Base-by-base conservation (phyloP, 2,329 filamentous ascomycete genomes). In the Coniochaeta ligniaria region DNA sequence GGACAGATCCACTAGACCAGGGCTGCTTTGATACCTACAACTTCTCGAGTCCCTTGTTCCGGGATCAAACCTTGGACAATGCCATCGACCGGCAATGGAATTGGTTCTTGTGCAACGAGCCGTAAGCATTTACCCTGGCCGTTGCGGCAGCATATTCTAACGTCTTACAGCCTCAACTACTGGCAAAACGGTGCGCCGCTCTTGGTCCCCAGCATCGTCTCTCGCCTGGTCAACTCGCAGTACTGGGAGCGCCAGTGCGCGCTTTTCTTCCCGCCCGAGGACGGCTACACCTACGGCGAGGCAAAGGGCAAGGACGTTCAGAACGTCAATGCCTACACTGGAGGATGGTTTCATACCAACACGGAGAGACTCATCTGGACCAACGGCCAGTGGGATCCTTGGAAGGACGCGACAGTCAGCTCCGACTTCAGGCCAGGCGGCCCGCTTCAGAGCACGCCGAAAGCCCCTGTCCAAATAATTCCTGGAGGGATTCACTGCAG, bases 91-190 rank as follows among this genome's bases (percentile, higher is more conserved):
- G 81, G 3, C 81, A 83, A 64, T 85, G 80, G 81, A 71, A 74
- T 16, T 85, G 81, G 81, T 76, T 85, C 69, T 72, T 78, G 6
- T 85, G 83, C 73, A 84, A 84, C 69, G 73, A 77, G 62, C 74
- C 75, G 68, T 69, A 63, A 38, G 65, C 58, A 0, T 17, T 22
- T 24, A 9, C 14, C 24, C 33, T 20, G 4, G 6, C n/a, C 22
- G n/a, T 26, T 1, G 2, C 35, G 6, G 7, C 14, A n/a, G 14
- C 41, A 28, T 3, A 33, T n/a, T 12, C 38, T 52, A 31, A 47
- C 50, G 26, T 26, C 14, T 24, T n/a, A 0, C 74, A 70, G 68
- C 56, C 72, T 78, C 54, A 73, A 72, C 62, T 76, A 68, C 65
- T 76, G 74, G 71, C 72, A 75, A 62, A 74, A 76, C 64, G 80